A percentile compares a stretch with the other conserved stretches of the same genome.
These are phyloP conservation scores for Verticillium longisporum DNA, from an alignment of 2,329 filamentous ascomycete genomes.

Conservation along the genomic window DNA sequence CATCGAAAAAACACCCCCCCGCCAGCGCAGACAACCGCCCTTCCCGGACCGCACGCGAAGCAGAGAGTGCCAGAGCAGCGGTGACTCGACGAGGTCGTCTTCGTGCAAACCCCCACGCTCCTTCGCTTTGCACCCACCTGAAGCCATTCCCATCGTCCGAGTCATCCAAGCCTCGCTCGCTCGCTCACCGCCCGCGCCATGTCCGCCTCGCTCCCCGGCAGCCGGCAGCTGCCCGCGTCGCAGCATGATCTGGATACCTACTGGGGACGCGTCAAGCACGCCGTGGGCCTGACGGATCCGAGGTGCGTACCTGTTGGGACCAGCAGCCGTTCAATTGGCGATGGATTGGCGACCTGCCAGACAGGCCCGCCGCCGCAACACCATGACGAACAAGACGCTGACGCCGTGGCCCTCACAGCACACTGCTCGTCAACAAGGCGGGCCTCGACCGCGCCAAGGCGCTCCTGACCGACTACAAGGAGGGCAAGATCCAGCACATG, in stretches of 20 bases:
- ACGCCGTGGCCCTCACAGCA: conserved; percentile 47
- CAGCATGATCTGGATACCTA: conserved; percentile 91
- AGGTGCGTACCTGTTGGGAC: conserved; percentile 57
- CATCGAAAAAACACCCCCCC: neutral
- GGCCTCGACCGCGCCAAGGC: conserved; percentile 83
- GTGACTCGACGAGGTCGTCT: neutral
- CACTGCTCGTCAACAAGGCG: conserved; percentile 68
- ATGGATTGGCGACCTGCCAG: neutral
- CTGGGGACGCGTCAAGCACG: conserved; percentile 88
- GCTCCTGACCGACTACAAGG: conserved; percentile 79
- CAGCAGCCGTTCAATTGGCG: no score
- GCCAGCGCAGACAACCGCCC: neutral
- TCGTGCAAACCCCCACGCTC: neutral
- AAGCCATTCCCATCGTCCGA: neutral
- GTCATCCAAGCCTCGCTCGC: neutral
- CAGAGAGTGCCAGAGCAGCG: neutral
- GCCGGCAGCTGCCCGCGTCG: conserved; percentile 80
- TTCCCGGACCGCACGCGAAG: neutral
- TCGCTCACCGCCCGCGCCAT: conserved; percentile 27
- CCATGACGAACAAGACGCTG: neutral
- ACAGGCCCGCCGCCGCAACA: neutral
- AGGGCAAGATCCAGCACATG: conserved; percentile 72
- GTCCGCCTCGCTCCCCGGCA: conserved; percentile 60
- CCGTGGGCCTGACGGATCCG: conserved; percentile 85
- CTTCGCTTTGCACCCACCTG: neutral